Evolutionary conservation across 257 asterid species (phyloP).

Genomic region (Sherardia arvensis): DNA sequence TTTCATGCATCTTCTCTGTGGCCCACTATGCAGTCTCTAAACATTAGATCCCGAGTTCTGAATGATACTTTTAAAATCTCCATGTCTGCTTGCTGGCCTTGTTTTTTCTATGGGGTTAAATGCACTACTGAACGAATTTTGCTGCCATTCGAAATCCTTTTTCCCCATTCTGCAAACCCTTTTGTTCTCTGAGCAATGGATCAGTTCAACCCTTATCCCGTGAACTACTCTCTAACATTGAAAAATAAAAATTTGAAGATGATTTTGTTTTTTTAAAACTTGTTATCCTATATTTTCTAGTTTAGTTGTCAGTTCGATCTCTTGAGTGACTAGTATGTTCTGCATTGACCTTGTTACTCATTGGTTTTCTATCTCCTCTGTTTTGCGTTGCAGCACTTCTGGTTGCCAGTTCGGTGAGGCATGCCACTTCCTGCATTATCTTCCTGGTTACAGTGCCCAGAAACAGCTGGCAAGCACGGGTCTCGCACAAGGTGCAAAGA

Average conservation of each 20-base stretch:
- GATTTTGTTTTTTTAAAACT: too few relatives aligned
- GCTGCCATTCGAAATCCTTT: neutral
- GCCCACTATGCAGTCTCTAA: neutral
- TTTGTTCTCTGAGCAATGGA: neutral
- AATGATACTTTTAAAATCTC: neutral
- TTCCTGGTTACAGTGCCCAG: slow-evolving; percentile 73
- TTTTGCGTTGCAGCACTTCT: slow-evolving; percentile 43
- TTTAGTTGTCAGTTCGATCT: neutral
- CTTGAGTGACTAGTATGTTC: neutral
- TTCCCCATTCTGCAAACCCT: neutral
- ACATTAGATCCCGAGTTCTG: neutral
- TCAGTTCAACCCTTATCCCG: neutral
- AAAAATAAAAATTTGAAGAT: neutral
- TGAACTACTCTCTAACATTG: neutral
- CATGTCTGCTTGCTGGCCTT: neutral
- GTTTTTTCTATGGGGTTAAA: neutral
- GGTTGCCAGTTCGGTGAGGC: slow-evolving; percentile 65
- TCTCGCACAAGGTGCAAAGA: slow-evolving; percentile 28
- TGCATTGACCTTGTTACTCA: neutral
- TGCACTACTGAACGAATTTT: neutral
- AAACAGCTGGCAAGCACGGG: slow-evolving; percentile 53
- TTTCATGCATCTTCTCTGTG: neutral
- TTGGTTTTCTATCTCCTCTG: neutral
- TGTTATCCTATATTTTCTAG: neutral
- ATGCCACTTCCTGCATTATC: slow-evolving; percentile 80